Evolutionary conservation across 106 monocot species (phyloP), one percentile per base, ranked within the genome.

Genomic region (Phalaenopsis aphrodite): DNA sequence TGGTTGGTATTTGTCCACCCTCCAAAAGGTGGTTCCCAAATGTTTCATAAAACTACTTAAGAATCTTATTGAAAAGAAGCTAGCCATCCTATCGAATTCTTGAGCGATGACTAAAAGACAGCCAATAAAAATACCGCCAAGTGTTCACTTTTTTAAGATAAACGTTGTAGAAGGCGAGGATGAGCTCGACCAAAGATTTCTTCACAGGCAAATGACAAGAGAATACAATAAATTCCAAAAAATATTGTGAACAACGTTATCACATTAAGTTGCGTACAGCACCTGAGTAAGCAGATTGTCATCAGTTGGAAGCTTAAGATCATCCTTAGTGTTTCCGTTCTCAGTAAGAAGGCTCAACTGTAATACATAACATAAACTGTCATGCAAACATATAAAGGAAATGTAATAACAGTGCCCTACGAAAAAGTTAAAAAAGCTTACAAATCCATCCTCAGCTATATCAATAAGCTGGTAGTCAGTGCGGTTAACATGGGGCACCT

Each of bases 391-490:
- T 18, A 23, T 23, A 48, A 3, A 18, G 55, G 41, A 58, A 64
- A 17, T 82, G 11, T 12, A 48, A 75, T n/a, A 75, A 75, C 8
- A 21, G 23, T 21, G 37, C n/a, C 30, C 0, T 5, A 7, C 36
- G 19, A 42, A 68, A 68, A 15, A 49, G 2, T 43, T 41, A 41
- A 52, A 52, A 52, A 24, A 8, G 66, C 86, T 56, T 86, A 85
- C 82, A 82, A 82, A 85, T 55, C 82, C 82, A 82, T 79, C 82
- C 46, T 85, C 85, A 85, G 85, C 74, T 41, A 85, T 85, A 78
- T 85, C 85, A 24, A 85, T 85, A 42, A 85, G 85, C 58, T 85
- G 85, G 56, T 85, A 85, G 66, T 85, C 85, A 52, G 82, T 85
- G 67, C 85, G 82, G 67, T 55, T 82, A 65, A 85, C 85, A 75